A percentile compares a stretch with the other conserved stretches of the same genome.
Conservation (phyloP, 495 filamentous ascomycete species). For the Achaetomiella virescens region DNA sequence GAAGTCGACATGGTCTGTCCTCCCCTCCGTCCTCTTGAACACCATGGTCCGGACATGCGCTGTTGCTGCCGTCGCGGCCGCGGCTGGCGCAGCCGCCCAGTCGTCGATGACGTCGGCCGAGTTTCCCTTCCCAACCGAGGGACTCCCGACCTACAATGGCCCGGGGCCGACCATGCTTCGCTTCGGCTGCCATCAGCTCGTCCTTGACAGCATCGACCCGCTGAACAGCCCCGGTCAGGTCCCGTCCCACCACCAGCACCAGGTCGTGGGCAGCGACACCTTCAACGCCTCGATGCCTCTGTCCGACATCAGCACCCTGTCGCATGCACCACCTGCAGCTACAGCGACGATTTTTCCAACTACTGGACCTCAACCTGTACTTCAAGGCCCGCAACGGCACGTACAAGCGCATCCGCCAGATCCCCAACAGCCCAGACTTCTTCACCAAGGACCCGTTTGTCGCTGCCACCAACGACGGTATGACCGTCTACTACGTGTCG, state of each 20-base stretch:
- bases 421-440: slow-evolving; percentile 10
- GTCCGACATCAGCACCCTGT: slow-evolving; percentile 30
- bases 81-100: background rate
- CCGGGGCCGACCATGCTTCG: slow-evolving; percentile 21
- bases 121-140: background rate
- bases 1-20: too few relatives aligned
- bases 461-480: slow-evolving; percentile 32
- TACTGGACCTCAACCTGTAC: slow-evolving; percentile 42
- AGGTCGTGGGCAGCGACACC: slow-evolving; percentile 42
- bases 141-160: slow-evolving; percentile 1
- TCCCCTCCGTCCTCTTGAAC: too few relatives aligned
- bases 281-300: slow-evolving; percentile 40
- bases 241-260: slow-evolving; percentile 40
- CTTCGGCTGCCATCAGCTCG: slow-evolving; percentile 38
- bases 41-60: background rate
- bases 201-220: slow-evolving; percentile 39
- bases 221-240: slow-evolving; percentile 31
- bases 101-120: too few relatives aligned
- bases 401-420: slow-evolving; percentile 34
- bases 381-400: slow-evolving; percentile 42
- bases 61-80: background rate
- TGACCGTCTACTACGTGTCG: slow-evolving; percentile 39
- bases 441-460: slow-evolving; percentile 34
- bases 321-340: slow-evolving; percentile 19
- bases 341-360: slow-evolving; percentile 18